Evolutionary conservation across 108 stramenopile species (phyloP), one percentile per base, ranked within the genome.

Genomic region (Cyclostephanos tholiformis): DNA sequence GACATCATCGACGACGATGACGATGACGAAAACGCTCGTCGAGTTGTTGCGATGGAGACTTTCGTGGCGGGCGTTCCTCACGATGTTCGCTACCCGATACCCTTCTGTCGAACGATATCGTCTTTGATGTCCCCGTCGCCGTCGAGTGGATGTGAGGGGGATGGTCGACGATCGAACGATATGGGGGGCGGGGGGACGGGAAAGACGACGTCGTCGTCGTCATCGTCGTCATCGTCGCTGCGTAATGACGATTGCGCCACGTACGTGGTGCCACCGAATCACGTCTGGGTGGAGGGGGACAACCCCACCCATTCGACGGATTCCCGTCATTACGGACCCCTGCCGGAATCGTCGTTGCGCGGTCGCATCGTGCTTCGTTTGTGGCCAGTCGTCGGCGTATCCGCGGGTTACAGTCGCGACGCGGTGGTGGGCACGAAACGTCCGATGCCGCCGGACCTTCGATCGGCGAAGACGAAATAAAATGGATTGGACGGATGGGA

Each of bases 251-350:
- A 27, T 38, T 27, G 52, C 29, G 38, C 58, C 27, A 77, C 63
- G 14, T 66, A 88, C 23, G 75, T 68, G 29, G 91, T 97, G 2
- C 96, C 96, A 12, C 48, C 72, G 25, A 82, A 89, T 35, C 95
- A 94, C 69, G 88, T 97, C 13, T 98, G 97, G 97, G 50, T 98
- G 7, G 97, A 97, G 82, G 97, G 96, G 8, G 98, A 98, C 67
- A 95, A 95, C 84, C 94, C 95, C 17, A 65, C 68, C n/a, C 91
- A 93, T 78, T 94, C 91, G 8, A 82, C 90, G 12, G 98, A 98
- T 57, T 97, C 95, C 23, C 79, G 98, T 30, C 86, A 92, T 56
- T 97, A 90, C 75, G 97, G 97, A 27, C 91, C 96, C 1, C 80
- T 98, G 44, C 96, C 96, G 9, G 36, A 78, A 53, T 73, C 76